phyloP scores from a whole-genome alignment of 2,329 filamentous ascomycete genomes.

The Xylariaceae sp. region DNA sequence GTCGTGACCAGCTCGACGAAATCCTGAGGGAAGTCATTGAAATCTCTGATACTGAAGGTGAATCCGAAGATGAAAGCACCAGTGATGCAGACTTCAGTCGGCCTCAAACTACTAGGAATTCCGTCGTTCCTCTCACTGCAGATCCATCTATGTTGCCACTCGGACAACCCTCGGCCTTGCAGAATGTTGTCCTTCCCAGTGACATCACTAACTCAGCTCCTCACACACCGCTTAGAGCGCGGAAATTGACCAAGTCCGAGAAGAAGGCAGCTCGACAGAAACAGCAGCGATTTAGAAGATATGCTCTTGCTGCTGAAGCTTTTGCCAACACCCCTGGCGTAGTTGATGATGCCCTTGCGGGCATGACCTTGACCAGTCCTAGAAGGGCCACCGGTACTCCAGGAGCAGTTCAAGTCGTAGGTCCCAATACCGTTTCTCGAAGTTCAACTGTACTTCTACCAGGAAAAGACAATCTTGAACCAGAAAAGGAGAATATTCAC shows the following conservation, averaged over 20 bases:
- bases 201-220: slow-evolving; percentile 11
- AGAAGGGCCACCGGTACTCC: slow-evolving; percentile 16
- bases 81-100: slow-evolving; percentile 18
- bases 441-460: slow-evolving; percentile 2
- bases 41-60: slow-evolving; percentile 59
- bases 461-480: slow-evolving; percentile 3
- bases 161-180: slow-evolving; percentile 10
- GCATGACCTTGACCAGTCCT: slow-evolving; percentile 6
- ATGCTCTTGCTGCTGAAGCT: slow-evolving; percentile 33
- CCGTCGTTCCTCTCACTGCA: not conserved
- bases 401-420: slow-evolving; percentile 10
- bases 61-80: slow-evolving; percentile 34
- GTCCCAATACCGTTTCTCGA: slow-evolving; percentile 5
- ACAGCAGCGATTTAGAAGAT: slow-evolving; percentile 34
- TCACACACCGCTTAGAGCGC: slow-evolving; percentile 23
- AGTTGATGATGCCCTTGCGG: not conserved
- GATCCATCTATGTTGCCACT: not conserved
- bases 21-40: slow-evolving; percentile 65
- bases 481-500: slow-evolving; percentile 5
- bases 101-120: slow-evolving; percentile 10
- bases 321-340: slow-evolving; percentile 23
- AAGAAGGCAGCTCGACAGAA: slow-evolving; percentile 28
- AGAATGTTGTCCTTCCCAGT: slow-evolving; percentile 4
- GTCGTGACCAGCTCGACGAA: slow-evolving; percentile 65
- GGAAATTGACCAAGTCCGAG: slow-evolving; percentile 25